Base-by-base conservation (phyloP, 768 basidiomycete species). In the Leucocoprinus leucothites region DNA sequence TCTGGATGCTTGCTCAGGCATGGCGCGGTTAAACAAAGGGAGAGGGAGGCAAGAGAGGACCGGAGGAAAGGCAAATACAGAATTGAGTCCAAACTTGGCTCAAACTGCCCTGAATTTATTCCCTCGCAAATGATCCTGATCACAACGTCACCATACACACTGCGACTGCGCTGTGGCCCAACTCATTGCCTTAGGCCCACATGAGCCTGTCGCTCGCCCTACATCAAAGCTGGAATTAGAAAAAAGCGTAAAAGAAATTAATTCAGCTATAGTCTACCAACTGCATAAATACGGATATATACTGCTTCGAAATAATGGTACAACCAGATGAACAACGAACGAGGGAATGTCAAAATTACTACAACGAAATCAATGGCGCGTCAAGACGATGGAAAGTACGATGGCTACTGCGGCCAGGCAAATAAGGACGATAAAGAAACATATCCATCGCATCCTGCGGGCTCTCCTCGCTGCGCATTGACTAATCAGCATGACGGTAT, bases 391-490 rank as follows among this genome's bases (percentile, higher is more conserved):
- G 21, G 76, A 86, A 46, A 88, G 74, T 40, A 82, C 80, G 51
- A 86, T 68, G 0, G 74, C 90, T 45, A 89, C 68, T 58, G 88
- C 75, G 50, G 73, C 74, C 51, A 80, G 58, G 57, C 87, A 69
- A 53, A 84, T 57, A 24, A 92, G 57, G 51, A 77, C 67, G 48
- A 89, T 74, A 62, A 78, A 71, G 69, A 94, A 92, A 70, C 90
- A 94, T 71, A 89, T 89, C 89, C 89, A 91, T 57, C 91, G 84
- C 71, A 86, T 91, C 64, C 82, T 84, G 56, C 94, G 82, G 8
- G 90, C 89, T 22, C 76, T 69, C 11, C 85, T 76, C 0, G 63
- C 64, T 63, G 55, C 51, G 38, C 8, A 45, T 34, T 19, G 49
- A 57, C 28, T 35, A 24, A 44, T 62, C 25, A 63, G 56, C 48